These are phyloP conservation scores for Alternaria gansuensis DNA, from an alignment of 2,329 filamentous ascomycete genomes.

Conservation along the genomic window DNA sequence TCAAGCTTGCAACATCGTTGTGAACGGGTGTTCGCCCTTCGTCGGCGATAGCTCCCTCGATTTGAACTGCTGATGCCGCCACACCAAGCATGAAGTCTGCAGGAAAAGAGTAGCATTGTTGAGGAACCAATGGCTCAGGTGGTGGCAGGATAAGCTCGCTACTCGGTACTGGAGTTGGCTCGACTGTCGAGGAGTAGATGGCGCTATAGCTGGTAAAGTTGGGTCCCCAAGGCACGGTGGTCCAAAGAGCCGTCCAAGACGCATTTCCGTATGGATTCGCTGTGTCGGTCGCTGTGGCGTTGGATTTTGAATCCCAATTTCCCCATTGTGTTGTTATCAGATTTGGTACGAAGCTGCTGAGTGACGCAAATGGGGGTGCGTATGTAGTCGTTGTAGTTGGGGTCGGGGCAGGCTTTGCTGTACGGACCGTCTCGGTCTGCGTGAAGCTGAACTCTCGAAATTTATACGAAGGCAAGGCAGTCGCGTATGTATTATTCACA, in stretches of 20 bases:
- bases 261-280: slow-evolving; percentile 52
- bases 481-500: slow-evolving; percentile 36
- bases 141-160: slow-evolving; percentile 66
- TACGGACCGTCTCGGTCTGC: slow-evolving; percentile 53
- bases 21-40: slow-evolving; percentile 40
- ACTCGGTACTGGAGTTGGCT: slow-evolving; percentile 64
- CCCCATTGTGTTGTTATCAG: slow-evolving; percentile 55
- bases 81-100: slow-evolving; percentile 55
- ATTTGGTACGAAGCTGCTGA: slow-evolving; percentile 50
- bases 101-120: slow-evolving; percentile 62
- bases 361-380: slow-evolving; percentile 48
- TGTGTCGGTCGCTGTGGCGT: slow-evolving; percentile 47
- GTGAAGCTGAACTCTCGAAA: slow-evolving; percentile 51
- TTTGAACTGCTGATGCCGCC: slow-evolving; percentile 40
- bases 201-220: slow-evolving; percentile 47
- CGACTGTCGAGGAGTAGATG: slow-evolving; percentile 62
- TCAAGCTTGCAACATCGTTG: slow-evolving; percentile 28
- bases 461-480: slow-evolving; percentile 40
- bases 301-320: slow-evolving; percentile 53
- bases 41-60: slow-evolving; percentile 46
- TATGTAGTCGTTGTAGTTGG: slow-evolving; percentile 49
- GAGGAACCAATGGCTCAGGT: slow-evolving; percentile 59
- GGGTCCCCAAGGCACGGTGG: slow-evolving; percentile 38
- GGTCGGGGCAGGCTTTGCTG: slow-evolving; percentile 48
- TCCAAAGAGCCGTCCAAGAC: slow-evolving; percentile 54